Evolutionary conservation across 176 grass and related monocot genomes (phyloP).

Genomic region (Triticum urartu): DNA sequence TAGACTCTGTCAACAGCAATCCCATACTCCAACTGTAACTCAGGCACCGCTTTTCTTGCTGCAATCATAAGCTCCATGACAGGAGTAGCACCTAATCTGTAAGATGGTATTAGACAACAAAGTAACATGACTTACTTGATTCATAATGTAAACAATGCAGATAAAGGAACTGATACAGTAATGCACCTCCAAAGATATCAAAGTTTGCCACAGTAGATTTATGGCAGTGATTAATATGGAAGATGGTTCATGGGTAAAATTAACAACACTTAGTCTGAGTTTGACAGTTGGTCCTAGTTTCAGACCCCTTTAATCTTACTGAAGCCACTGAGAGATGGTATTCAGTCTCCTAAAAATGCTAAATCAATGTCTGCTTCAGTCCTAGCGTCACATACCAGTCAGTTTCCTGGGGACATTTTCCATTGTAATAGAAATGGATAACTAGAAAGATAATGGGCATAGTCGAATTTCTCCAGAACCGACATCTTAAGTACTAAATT

Average conservation of each 20-base stretch:
- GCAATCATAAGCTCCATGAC: constrained; percentile 99
- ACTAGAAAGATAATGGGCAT: background rate
- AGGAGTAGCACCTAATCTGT: constrained; percentile 88
- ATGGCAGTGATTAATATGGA: background rate
- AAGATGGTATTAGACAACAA: constrained; percentile 27
- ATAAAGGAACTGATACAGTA: constrained; percentile 25
- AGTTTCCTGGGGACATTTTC: background rate
- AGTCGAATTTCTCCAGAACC: background rate
- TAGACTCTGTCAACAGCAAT: constrained; percentile 98
- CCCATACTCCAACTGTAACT: constrained; percentile 90
- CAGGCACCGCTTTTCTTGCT: constrained; percentile 84
- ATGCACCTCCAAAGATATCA: constrained; percentile 8
- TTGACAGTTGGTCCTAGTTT: background rate
- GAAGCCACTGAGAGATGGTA: background rate
- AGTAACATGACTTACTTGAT: background rate
- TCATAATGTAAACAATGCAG: background rate
- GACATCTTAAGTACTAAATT: background rate
- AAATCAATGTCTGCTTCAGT: background rate
- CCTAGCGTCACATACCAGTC: background rate
- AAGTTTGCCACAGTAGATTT: background rate
- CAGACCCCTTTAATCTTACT: constrained; percentile 21
- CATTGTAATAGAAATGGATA: background rate
- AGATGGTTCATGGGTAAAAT: background rate
- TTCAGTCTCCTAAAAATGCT: background rate
- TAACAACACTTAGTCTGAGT: background rate